Percentiles rank a stretch among this genome's conserved stretches.
Evolutionary conservation across 2,329 filamentous ascomycete species (phyloP).

Genomic region (Ceratocystis albifundus): DNA sequence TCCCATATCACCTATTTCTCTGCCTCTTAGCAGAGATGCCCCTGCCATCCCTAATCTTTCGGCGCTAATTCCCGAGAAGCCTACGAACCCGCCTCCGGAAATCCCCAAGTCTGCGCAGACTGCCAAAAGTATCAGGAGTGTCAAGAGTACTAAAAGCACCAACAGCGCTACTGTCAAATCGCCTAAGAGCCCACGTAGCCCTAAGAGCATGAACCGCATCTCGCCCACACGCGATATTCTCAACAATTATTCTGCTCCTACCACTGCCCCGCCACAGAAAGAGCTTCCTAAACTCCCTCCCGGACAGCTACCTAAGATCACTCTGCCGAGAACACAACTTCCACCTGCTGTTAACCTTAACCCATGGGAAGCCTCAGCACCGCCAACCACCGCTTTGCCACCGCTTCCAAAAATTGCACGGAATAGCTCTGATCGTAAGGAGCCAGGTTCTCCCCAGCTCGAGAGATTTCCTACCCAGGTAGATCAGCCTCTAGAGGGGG

Average conservation of each 20-base stretch:
- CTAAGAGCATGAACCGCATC: background rate
- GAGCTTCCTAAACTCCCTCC: conserved; percentile 1
- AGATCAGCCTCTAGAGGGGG: background rate
- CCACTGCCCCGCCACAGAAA: conserved; percentile 3
- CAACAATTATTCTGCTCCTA: background rate
- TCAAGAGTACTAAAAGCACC: background rate
- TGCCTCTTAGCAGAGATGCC: background rate
- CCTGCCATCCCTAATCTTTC: background rate
- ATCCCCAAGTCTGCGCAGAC: conserved; percentile 8
- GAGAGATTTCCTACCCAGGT: background rate
- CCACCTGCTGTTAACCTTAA: conserved; percentile 1
- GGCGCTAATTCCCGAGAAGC: background rate
- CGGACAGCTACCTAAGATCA: background rate
- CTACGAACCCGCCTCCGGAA: background rate
- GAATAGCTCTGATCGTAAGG: background rate
- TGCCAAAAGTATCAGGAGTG: background rate
- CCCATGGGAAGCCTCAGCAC: conserved; percentile 10
- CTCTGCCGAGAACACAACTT: conserved; percentile 4
- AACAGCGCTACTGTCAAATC: background rate
- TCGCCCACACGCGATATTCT: conserved; percentile 1
- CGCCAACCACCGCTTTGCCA: conserved; percentile 10
- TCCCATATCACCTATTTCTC: background rate
- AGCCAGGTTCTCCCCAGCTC: background rate
- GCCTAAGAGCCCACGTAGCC: background rate
- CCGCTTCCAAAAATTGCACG: conserved; percentile 9